These are phyloP conservation scores for Suillus lakei DNA, from an alignment of 768 basidiomycete species.

Conservation along the genomic window DNA sequence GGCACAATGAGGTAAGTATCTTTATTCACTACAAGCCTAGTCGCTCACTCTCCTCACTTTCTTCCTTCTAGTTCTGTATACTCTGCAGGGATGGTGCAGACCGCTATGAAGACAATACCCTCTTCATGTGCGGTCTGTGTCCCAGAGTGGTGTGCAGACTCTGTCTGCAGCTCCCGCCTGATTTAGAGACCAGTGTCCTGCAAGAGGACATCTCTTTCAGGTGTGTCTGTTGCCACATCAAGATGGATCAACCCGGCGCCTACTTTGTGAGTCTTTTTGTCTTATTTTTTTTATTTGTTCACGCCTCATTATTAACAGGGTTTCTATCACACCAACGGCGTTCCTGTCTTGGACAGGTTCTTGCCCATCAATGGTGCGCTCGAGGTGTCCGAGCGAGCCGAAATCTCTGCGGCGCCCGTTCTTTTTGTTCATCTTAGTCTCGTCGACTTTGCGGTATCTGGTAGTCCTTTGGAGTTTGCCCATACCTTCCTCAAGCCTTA, in stretches of 20 bases:
- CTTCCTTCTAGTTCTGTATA: not conserved
- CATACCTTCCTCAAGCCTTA: not conserved
- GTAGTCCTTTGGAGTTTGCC: not conserved
- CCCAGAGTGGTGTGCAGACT: not conserved
- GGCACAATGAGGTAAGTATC: not conserved
- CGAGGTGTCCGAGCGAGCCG: not conserved
- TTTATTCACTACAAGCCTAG: not conserved
- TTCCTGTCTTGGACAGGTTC: not conserved
- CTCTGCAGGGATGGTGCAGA: not conserved
- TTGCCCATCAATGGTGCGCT: not conserved
- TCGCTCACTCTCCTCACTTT: not conserved
- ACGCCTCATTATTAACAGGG: not conserved
- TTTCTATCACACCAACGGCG: not conserved
- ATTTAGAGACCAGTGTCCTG: not conserved
- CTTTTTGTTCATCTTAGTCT: not conserved
- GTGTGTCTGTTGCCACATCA: not conserved
- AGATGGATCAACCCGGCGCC: not conserved
- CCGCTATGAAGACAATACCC: not conserved
- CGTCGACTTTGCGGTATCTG: not conserved
- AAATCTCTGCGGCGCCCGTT: not conserved
- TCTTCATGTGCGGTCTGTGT: not conserved
- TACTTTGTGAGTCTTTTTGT: conserved; percentile 5
- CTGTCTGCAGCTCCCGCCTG: not conserved
- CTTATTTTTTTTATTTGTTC: not conserved
- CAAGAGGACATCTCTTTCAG: not conserved